Evolutionary conservation across 2,329 filamentous ascomycete genomes (phyloP).

Genomic region (Curvularia sp.): DNA sequence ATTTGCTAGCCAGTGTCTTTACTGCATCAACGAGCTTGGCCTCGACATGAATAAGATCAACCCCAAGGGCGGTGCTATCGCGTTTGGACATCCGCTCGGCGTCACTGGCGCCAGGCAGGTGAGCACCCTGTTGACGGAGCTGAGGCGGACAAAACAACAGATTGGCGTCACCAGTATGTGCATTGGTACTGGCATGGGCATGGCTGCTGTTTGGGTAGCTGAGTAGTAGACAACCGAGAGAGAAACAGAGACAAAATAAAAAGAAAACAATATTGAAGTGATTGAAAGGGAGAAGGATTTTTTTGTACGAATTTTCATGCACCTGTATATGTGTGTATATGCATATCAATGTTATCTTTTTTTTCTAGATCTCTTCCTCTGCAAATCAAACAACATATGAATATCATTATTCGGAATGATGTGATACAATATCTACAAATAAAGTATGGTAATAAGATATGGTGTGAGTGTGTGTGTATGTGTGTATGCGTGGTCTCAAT

Average conservation of each 20-base stretch:
- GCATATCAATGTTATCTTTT: neutral
- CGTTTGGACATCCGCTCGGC: constrained; percentile 92
- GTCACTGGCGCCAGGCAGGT: constrained; percentile 95
- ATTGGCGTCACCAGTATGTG: constrained; percentile 96
- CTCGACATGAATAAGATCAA: constrained; percentile 89
- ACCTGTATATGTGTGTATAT: neutral
- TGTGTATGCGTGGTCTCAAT: too few species aligned
- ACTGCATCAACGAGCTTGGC: constrained; percentile 87
- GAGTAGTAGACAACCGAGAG: constrained; percentile 64
- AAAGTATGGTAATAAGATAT: neutral
- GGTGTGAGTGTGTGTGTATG: too few species aligned
- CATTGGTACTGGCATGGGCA: constrained; percentile 92
- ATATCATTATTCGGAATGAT: neutral
- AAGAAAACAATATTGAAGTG: neutral
- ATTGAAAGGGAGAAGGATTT: neutral
- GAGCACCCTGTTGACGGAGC: constrained; percentile 87
- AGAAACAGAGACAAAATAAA: neutral
- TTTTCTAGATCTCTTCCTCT: neutral
- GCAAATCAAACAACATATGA: neutral
- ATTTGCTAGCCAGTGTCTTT: constrained; percentile 93
- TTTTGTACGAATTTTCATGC: neutral
- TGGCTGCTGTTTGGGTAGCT: constrained; percentile 95
- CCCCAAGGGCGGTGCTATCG: constrained; percentile 95
- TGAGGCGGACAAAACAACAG: constrained; percentile 82
- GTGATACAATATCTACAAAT: neutral